phyloP scores from a whole-genome alignment of 148 eudicot genomes.

The Cornus controversa region DNA sequence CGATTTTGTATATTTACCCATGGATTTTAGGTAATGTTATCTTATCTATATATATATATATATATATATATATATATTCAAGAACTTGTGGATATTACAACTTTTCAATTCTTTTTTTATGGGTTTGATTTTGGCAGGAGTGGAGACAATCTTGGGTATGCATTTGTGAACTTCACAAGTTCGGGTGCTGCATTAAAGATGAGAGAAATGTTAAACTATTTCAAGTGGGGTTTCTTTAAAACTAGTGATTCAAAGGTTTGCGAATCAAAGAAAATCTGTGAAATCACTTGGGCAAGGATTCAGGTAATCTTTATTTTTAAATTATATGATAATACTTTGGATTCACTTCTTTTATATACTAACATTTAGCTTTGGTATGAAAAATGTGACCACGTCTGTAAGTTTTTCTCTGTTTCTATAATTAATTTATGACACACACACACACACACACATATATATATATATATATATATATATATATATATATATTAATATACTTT shows the following conservation, averaged over 20 bases:
- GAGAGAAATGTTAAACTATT: not conserved
- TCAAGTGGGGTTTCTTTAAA: constrained; percentile 10
- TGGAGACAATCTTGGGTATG: constrained; percentile 25
- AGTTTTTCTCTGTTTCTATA: not conserved
- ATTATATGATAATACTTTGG: not conserved
- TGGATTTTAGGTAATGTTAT: constrained; percentile 37
- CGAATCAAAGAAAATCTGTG: constrained; percentile 24
- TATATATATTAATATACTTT: not conserved
- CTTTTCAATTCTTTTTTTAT: not conserved
- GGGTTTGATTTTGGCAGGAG: constrained; percentile 6
- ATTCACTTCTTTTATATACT: too few relatives aligned
- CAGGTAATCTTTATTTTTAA: constrained; percentile 21
- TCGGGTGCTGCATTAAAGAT: not conserved
- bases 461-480: too few relatives aligned
- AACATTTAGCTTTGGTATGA: too few relatives aligned
- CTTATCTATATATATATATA: too few relatives aligned
- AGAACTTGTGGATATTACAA: not conserved
- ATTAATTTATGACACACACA: too few relatives aligned
- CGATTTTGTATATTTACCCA: constrained; percentile 36
- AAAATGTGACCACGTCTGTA: not conserved
- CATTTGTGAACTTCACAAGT: constrained; percentile 30
- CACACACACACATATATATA: too few relatives aligned
- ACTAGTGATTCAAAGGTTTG: not conserved
- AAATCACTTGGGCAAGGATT: constrained; percentile 31
- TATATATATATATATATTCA: too few relatives aligned